Evolutionary conservation across 768 basidiomycete species (phyloP).

Genomic region (Tylopilus sp.): DNA sequence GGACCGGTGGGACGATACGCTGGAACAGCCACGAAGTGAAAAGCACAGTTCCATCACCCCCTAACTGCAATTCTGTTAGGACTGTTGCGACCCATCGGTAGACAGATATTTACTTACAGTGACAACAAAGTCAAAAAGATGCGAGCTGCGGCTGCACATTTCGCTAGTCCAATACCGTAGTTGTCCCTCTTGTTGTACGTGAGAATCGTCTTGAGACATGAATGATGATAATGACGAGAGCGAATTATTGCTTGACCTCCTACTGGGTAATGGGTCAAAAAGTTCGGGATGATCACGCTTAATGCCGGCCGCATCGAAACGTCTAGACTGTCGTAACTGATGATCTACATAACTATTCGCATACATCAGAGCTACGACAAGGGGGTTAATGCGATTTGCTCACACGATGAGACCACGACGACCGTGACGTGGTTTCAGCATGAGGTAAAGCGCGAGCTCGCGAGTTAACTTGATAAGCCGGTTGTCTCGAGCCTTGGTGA

Average conservation of each 20-base stretch:
- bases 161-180: slow-evolving; percentile 96
- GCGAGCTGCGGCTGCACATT: slow-evolving; percentile 89
- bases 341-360: slow-evolving; percentile 82
- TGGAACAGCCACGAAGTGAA: slow-evolving; percentile 99
- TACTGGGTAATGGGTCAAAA: slow-evolving; percentile 73
- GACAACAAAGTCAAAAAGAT: slow-evolving; percentile 96
- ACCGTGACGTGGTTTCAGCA: slow-evolving; percentile 75
- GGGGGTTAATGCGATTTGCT: slow-evolving; percentile 25
- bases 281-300: slow-evolving; percentile 83
- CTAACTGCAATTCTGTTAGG: slow-evolving; percentile 56
- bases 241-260: slow-evolving; percentile 64
- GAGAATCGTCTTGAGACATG: slow-evolving; percentile 38
- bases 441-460: slow-evolving; percentile 91
- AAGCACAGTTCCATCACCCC: slow-evolving; percentile 96
- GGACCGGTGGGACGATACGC: slow-evolving; percentile 95
- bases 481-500: slow-evolving; percentile 98
- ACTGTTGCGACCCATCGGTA: background rate
- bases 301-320: slow-evolving; percentile 93
- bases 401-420: slow-evolving; percentile 85
- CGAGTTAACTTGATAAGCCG: slow-evolving; percentile 92
- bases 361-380: slow-evolving; percentile 13
- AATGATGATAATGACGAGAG: slow-evolving; percentile 52
- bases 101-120: slow-evolving; percentile 67
- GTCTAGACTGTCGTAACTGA: slow-evolving; percentile 82
- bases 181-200: slow-evolving; percentile 71